Conservation (phyloP, 2,329 filamentous ascomycete species). For the Ascochyta rabiei region DNA sequence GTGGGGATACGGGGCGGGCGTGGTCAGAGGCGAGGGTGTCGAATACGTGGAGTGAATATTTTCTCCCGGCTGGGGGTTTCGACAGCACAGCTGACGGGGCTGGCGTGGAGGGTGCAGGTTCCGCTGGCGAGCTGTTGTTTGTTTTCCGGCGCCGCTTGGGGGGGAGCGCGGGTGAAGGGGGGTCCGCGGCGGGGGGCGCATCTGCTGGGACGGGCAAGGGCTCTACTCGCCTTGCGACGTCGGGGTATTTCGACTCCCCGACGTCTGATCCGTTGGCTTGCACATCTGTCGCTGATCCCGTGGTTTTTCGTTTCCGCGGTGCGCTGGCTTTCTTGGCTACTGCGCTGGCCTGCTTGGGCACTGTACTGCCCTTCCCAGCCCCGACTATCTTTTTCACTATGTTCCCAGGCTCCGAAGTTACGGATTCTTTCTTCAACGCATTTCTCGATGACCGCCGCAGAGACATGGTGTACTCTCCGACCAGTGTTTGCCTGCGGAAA, state of each 20-base stretch:
- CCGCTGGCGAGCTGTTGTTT: conserved; percentile 19
- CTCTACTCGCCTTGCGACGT: neutral
- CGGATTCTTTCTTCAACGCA: conserved; percentile 31
- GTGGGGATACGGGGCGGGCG: conserved; percentile 66
- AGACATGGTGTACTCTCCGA: conserved; percentile 51
- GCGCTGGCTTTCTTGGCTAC: conserved; percentile 16
- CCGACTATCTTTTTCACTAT: neutral
- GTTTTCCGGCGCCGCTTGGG: conserved; percentile 33
- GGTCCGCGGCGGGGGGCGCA: conserved; percentile 8
- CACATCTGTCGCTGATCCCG: neutral
- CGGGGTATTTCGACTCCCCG: neutral
- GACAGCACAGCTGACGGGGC: conserved; percentile 54
- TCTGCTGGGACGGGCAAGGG: conserved; percentile 4
- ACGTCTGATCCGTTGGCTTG: too few relatives aligned
- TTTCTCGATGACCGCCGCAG: conserved; percentile 60
- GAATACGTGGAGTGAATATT: conserved; percentile 31
- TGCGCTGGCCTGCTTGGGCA: neutral
- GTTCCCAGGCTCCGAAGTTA: too few relatives aligned
- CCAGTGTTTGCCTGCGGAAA: conserved; percentile 4
- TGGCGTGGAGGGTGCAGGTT: conserved; percentile 45
- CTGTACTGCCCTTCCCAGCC: neutral
- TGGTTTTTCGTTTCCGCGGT: conserved; percentile 28
- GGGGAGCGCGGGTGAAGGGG: conserved; percentile 40
- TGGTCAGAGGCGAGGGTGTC: conserved; percentile 21
- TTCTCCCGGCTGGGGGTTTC: neutral